A percentile compares a stretch with the other conserved stretches of the same genome.
These are phyloP conservation scores for Pharus latifolius DNA, from an alignment of 176 grass and related monocot species.

Conservation along the genomic window DNA sequence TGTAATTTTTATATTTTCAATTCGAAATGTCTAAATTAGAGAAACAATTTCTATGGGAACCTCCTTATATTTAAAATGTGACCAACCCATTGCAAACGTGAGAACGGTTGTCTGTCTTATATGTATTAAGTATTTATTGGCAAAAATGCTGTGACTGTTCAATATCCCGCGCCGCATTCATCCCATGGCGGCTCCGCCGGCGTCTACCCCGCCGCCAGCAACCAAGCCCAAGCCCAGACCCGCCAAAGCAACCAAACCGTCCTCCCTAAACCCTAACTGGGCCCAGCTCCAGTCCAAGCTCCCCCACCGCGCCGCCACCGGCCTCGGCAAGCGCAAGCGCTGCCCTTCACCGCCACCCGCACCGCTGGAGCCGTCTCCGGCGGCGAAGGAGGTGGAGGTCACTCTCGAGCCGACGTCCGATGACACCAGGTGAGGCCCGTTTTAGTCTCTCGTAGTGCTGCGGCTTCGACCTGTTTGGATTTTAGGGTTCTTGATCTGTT, in stretches of 20 bases:
- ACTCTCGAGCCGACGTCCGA: slow-evolving; percentile 58
- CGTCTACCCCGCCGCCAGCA: background rate
- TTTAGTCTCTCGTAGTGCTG: background rate
- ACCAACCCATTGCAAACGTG: too few relatives aligned
- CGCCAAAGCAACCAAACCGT: slow-evolving; percentile 1
- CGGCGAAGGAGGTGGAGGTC: background rate
- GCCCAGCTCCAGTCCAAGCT: slow-evolving; percentile 78
- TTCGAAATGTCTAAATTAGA: too few relatives aligned
- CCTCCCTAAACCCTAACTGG: slow-evolving; percentile 79
- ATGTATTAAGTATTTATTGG: too few relatives aligned
- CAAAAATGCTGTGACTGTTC: too few relatives aligned
- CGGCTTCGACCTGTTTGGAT: slow-evolving; percentile 3
- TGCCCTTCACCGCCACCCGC: slow-evolving; percentile 2
- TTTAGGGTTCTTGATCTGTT: background rate
- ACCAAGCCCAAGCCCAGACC: slow-evolving; percentile 22
- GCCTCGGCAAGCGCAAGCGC: slow-evolving; percentile 31
- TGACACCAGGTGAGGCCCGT: slow-evolving; percentile 37
- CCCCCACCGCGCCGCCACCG: slow-evolving; percentile 16
- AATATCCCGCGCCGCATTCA: slow-evolving; percentile 19
- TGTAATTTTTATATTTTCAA: too few relatives aligned
- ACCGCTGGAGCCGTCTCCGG: slow-evolving; percentile 6
- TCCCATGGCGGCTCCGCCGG: slow-evolving; percentile 12
- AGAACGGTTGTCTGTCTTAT: too few relatives aligned
- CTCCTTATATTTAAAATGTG: too few relatives aligned
- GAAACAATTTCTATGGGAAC: too few relatives aligned